Base-by-base conservation (phyloP, 805 yeast genomes). In the Vanderwaltozyma verrucispora region DNA sequence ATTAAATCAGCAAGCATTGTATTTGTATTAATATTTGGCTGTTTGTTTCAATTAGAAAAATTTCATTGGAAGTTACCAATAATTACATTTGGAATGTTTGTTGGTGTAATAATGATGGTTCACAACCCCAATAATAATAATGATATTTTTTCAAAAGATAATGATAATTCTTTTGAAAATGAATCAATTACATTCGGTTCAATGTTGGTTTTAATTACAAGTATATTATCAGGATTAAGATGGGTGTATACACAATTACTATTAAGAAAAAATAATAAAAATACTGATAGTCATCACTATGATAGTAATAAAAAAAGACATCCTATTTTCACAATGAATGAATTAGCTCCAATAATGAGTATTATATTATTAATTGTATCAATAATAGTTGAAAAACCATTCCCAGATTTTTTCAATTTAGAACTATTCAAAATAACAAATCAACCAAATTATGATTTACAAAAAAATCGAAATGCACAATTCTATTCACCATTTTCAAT, bases 231-330 rank as follows among this genome's bases (percentile, higher is more conserved):
- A 13, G 98, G 98, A 0, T 63, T 92, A 35, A 72, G 98, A 44
- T 92, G 98, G 97, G 89, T 95, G 1, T 73, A 88, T 43, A 87
- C 96, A 1, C 97, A 92, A 54, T 57, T 89, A 16, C 68, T 89
- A 25, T 63, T 89, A 34, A 80, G 72, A 45, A 69, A 65, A 37
- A 74, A 19, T 2, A 24, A 13, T 28, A 6, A 11, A 12, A 26
- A 26, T 26, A 6, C 28, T 12, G 13, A 14, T 26, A 12, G 15
- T 26, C 9, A 26, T 26, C 13, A 26, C n/a, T 9, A 26, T 15
- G 14, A 28, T 28, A 16, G 17, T 6, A 5, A 14, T 28, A 8
- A 5, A n/a, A 28, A 28, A n/a, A 16, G 14, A 21, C 78, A 88
- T 52, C 94, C 97, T 2, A 75, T 92, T 17, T 68, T 79, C 28